Conservation (phyloP, 352 stramenopile genomes). For the Phytopythium boreale region DNA sequence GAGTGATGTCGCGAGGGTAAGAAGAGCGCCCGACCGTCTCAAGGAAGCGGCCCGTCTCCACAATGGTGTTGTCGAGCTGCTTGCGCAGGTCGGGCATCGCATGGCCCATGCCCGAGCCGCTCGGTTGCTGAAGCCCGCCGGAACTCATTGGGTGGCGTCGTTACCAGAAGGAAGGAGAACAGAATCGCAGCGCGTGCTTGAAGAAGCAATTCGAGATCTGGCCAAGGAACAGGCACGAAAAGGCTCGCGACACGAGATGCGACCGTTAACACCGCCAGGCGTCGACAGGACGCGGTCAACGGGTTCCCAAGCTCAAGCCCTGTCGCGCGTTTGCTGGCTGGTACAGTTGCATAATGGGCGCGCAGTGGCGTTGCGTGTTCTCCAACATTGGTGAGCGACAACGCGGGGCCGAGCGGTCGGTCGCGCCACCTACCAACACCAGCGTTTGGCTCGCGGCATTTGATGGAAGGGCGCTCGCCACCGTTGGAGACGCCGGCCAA, state of each 20-base stretch:
- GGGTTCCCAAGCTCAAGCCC: not conserved
- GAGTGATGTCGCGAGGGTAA: not conserved
- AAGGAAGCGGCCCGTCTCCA: not conserved
- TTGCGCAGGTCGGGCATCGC: not conserved
- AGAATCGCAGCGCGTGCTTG: not conserved
- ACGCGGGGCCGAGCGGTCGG: too few species aligned
- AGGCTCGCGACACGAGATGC: not conserved
- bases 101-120: not conserved
- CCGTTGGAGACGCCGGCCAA: not conserved
- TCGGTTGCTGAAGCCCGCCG: not conserved
- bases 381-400: not conserved
- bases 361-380: not conserved
- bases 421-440: not conserved
- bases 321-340: not conserved
- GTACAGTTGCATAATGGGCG: not conserved
- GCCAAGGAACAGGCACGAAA: not conserved
- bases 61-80: not conserved
- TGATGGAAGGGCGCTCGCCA: not conserved
- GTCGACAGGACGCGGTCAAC: too few species aligned
- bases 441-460: too few species aligned
- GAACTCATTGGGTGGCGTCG: not conserved
- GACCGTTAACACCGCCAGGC: not conserved
- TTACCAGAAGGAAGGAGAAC: not conserved
- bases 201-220: not conserved
- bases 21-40: not conserved